Evolutionary conservation across 257 asterid genomes (phyloP), one percentile per base, ranked within the genome.

Genomic region (Linaria vulgaris): DNA sequence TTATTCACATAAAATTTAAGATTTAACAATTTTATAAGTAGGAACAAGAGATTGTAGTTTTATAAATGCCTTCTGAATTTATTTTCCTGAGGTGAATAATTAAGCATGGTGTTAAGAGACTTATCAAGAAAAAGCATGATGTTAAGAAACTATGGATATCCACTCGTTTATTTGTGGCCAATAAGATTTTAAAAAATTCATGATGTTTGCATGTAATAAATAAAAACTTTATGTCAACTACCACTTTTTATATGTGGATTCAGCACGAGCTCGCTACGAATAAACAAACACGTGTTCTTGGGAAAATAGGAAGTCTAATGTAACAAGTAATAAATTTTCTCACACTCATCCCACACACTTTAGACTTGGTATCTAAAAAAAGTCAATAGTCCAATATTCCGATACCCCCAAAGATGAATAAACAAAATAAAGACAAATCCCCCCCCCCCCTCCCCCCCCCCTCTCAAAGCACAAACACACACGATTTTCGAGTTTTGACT

Each of bases 401-500:
- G 34, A 27, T 9, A 14, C 46, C 51, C 12, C 46, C 37, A 17
- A 41, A 27, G 6, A 27, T 2, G 34, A 3, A 50, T 14, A 64
- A 34, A 20, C 37, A 19, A 50, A 5, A 65, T 31, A 7, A 27
- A 30, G 21, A 31, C 17, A 44, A 34, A 4, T 34, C 30, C 65
- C 24, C 37, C 39, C 74, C 41, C 71, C 46, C 34, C 48, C 55
- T 9, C 55, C 55, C 25, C 22, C 22, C 25, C 12, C 55, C 25
- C 64, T 30, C 43, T 37, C 74, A 30, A 70, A 37, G 22, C 48
- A 50, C 56, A n/a, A 44, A 68, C 67, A 49, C 21, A 47, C 57
- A 47, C 2, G 0, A 63, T 71, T 53, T 52, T 69, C 86, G 80
- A 79, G 86, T 79, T 69, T 81, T 82, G 91, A 84, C 85, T 79